Conservation (phyloP, 495 filamentous ascomycete genomes). For the Trichoderma virens region DNA sequence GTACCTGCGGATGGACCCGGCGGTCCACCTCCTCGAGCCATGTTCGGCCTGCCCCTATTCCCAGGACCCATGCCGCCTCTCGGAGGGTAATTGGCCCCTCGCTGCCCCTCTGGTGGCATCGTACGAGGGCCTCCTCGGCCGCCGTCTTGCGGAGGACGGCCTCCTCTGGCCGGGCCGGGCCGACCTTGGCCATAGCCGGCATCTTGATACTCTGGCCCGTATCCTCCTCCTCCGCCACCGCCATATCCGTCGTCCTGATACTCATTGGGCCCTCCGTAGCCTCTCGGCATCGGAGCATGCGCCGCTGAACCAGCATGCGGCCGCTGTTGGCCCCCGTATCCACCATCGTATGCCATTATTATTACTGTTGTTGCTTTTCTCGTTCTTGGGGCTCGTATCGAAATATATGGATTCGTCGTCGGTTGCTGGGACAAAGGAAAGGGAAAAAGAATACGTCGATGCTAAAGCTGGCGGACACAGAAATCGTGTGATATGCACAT, state of each 20-base stretch:
- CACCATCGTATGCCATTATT: constrained; percentile 39
- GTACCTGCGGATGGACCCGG: neutral
- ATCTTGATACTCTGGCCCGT: constrained; percentile 32
- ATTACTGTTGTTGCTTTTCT: neutral
- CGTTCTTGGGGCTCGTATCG: neutral
- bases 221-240: constrained; percentile 44
- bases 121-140: neutral
- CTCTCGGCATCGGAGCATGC: constrained; percentile 26
- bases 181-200: constrained; percentile 29
- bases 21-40: neutral
- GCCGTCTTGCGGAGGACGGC: constrained; percentile 26
- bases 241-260: constrained; percentile 39
- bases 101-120: neutral
- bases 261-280: constrained; percentile 43
- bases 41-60: neutral
- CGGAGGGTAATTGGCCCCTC: constrained; percentile 3
- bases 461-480: neutral
- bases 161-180: constrained; percentile 9
- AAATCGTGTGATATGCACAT: neutral
- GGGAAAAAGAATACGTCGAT: neutral
- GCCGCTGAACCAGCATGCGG: constrained; percentile 42
- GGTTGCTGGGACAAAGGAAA: neutral
- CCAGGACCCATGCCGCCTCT: constrained; percentile 8
- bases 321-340: constrained; percentile 38
- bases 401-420: neutral